Conservation (phyloP, 2,329 filamentous ascomycete genomes). For the Taxawa tesnikishii region DNA sequence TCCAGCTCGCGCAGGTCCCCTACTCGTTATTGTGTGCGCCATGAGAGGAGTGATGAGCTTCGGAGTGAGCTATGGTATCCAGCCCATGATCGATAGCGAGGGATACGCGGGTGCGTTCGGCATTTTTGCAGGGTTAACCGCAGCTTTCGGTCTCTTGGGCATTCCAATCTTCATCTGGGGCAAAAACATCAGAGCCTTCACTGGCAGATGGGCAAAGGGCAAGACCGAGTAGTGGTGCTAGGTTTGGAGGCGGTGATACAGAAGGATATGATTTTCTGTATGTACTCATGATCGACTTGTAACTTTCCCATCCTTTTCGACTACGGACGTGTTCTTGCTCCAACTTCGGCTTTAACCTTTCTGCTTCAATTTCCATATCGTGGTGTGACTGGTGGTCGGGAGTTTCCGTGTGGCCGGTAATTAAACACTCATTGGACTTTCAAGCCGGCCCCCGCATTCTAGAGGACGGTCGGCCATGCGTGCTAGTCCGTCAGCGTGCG, state of each 20-base stretch:
- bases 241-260: neutral
- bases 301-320: too few relatives aligned
- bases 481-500: too few relatives aligned
- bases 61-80: slow-evolving; percentile 27
- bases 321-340: too few relatives aligned
- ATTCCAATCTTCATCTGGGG: slow-evolving; percentile 19
- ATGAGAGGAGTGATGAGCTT: slow-evolving; percentile 35
- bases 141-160: slow-evolving; percentile 16
- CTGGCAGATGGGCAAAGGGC: slow-evolving; percentile 16
- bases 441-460: too few relatives aligned
- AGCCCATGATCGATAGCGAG: too few relatives aligned
- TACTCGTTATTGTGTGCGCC: slow-evolving; percentile 34
- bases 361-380: too few relatives aligned
- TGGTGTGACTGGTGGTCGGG: too few relatives aligned
- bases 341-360: too few relatives aligned
- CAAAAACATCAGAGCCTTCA: slow-evolving; percentile 20
- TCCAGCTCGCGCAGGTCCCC: slow-evolving; percentile 27
- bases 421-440: too few relatives aligned
- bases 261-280: slow-evolving; percentile 1
- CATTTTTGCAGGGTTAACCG: slow-evolving; percentile 19
- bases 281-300: slow-evolving; percentile 1
- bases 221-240: slow-evolving; percentile 1
- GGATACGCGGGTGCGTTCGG: too few relatives aligned
- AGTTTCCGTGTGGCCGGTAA: too few relatives aligned
- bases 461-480: too few relatives aligned